Percentiles rank a stretch among this genome's conserved stretches.
phyloP scores from a whole-genome alignment of 2,329 filamentous ascomycete genomes.

The Ceratocystis ficicola region DNA sequence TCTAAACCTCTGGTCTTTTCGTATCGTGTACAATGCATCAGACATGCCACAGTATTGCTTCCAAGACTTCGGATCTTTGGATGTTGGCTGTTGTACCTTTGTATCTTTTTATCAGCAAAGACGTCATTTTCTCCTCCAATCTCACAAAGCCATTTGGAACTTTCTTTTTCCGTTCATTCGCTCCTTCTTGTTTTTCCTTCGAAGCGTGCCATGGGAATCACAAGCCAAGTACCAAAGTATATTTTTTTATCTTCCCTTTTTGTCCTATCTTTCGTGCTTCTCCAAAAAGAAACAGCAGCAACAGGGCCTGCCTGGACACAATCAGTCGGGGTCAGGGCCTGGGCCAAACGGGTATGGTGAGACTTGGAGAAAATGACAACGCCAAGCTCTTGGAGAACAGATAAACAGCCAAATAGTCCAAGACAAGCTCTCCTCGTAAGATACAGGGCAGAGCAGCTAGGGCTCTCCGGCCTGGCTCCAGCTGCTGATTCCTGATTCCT shows the following conservation, averaged over 20 bases:
- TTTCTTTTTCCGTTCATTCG: neutral
- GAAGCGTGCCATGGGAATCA: neutral
- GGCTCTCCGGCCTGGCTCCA: neutral
- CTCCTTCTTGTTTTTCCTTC: neutral
- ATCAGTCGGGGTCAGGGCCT: neutral
- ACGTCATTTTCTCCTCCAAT: neutral
- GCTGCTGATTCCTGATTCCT: neutral
- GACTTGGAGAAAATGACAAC: conserved; percentile 3
- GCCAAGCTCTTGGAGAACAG: neutral
- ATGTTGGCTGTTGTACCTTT: neutral
- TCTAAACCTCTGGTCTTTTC: neutral
- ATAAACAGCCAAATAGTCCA: no score
- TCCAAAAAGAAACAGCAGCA: neutral
- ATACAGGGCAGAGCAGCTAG: no score
- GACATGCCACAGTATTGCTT: neutral
- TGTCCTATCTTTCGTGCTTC: neutral
- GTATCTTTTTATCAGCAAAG: neutral
- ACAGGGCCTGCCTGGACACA: neutral
- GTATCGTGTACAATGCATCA: neutral
- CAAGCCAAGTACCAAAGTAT: conserved; percentile 10
- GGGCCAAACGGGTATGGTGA: neutral
- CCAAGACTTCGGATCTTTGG: neutral
- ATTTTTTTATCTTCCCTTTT: neutral
- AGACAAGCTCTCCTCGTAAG: no score
- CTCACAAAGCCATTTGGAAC: neutral